These are phyloP conservation scores for Phytophthora pluvialis DNA, from an alignment of 352 stramenopile species.

Conservation along the genomic window DNA sequence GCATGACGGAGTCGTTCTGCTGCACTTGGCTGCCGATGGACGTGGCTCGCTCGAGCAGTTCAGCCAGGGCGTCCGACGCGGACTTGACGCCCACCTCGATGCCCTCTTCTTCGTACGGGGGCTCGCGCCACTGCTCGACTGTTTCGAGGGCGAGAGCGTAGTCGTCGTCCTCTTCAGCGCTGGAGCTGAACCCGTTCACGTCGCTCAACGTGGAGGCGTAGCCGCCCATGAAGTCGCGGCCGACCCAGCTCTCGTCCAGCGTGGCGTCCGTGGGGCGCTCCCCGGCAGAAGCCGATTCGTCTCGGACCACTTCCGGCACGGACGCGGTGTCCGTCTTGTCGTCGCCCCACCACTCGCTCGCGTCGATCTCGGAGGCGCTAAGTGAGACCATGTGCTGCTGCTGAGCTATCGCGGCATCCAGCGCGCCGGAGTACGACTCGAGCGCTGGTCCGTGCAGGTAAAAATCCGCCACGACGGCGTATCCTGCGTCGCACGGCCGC, in stretches of 20 bases:
- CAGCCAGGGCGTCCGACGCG: constrained; percentile 18
- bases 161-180: constrained; percentile 34
- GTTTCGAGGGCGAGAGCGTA: constrained; percentile 16
- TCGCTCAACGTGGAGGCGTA: constrained; percentile 30
- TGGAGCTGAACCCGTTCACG: constrained; percentile 33
- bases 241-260: constrained; percentile 33
- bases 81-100: constrained; percentile 17
- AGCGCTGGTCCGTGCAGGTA: constrained; percentile 27
- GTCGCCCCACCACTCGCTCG: constrained; percentile 32
- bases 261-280: constrained; percentile 16
- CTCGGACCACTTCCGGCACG: constrained; percentile 13
- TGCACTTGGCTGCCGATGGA: constrained; percentile 35
- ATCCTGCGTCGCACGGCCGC: constrained; percentile 23
- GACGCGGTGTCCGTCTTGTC: constrained; percentile 18
- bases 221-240: constrained; percentile 30
- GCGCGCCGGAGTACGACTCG: constrained; percentile 20
- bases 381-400: constrained; percentile 18
- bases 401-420: constrained; percentile 19
- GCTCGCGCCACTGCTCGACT: constrained; percentile 25
- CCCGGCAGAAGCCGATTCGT: constrained; percentile 6
- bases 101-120: constrained; percentile 21
- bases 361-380: constrained; percentile 24
- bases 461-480: constrained; percentile 33
- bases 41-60: constrained; percentile 15
- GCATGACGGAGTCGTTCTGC: constrained; percentile 32